Evolutionary conservation across 805 yeast genomes (phyloP).

Genomic region (Metschnikowia kunwiensis): DNA sequence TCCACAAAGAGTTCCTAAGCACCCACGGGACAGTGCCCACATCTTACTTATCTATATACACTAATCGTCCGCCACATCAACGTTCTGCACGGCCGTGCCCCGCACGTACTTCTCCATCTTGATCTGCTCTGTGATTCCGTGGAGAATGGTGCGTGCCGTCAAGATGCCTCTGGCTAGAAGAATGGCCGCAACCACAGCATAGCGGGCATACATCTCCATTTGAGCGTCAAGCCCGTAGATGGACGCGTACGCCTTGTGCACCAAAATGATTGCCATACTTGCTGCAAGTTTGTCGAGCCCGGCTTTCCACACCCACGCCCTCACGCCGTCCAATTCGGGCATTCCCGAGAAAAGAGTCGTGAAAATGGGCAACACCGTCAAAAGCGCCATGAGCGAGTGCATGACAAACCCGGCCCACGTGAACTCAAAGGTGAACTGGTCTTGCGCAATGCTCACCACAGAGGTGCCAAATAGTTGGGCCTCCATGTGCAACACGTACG

Average conservation of each 20-base stretch:
- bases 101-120: slow-evolving; percentile 55
- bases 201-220: neutral
- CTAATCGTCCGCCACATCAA: slow-evolving; percentile 16
- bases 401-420: slow-evolving; percentile 14
- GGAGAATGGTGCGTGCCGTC: slow-evolving; percentile 5
- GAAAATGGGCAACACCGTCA: slow-evolving; percentile 12
- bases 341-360: neutral
- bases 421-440: neutral
- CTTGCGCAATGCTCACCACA: neutral
- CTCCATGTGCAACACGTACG: slow-evolving; percentile 8
- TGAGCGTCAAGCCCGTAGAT: neutral
- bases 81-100: slow-evolving; percentile 53
- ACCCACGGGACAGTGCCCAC: no score
- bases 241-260: neutral
- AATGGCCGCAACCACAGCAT: slow-evolving; percentile 2
- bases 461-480: slow-evolving; percentile 7
- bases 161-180: slow-evolving; percentile 1
- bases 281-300: neutral
- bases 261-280: slow-evolving; percentile 2
- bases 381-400: slow-evolving; percentile 9
- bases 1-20: no score
- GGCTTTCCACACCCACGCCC: slow-evolving; percentile 1
- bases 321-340: neutral
- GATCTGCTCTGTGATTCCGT: slow-evolving; percentile 41
- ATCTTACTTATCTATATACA: neutral